These are phyloP conservation scores for Coleophoma cylindrospora DNA, from an alignment of 2,329 filamentous ascomycete species.

Conservation along the genomic window DNA sequence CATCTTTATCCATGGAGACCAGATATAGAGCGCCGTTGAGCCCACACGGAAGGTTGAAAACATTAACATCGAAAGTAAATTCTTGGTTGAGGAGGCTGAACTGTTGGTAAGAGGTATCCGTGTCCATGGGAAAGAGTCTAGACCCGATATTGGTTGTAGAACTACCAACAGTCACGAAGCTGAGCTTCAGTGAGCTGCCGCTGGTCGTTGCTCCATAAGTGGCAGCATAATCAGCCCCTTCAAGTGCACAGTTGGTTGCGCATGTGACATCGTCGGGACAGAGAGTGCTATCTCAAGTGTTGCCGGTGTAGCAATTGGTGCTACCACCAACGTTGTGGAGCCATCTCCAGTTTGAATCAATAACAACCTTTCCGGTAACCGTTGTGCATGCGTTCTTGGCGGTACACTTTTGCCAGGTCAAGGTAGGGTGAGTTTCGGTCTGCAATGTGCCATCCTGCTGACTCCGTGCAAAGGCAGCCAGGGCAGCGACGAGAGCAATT, in stretches of 20 bases:
- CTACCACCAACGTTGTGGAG: slow-evolving; percentile 34
- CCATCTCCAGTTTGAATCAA: slow-evolving; percentile 57
- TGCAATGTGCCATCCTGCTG: slow-evolving; percentile 42
- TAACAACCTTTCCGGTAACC: slow-evolving; percentile 40
- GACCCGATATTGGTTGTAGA: slow-evolving; percentile 44
- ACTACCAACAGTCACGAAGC: slow-evolving; percentile 48
- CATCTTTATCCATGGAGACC: slow-evolving; percentile 56
- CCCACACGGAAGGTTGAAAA: slow-evolving; percentile 63
- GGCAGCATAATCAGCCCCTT: slow-evolving; percentile 45
- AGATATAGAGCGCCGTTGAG: slow-evolving; percentile 70
- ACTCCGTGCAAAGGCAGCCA: slow-evolving; percentile 34
- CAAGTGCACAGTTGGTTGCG: slow-evolving; percentile 44
- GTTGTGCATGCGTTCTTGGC: slow-evolving; percentile 39
- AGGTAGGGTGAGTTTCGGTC: slow-evolving; percentile 43
- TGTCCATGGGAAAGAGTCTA: slow-evolving; percentile 60
- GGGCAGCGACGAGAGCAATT: slow-evolving; percentile 30
- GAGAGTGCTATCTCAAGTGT: slow-evolving; percentile 35
- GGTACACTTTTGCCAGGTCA: slow-evolving; percentile 48
- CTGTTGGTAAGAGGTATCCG: slow-evolving; percentile 57
- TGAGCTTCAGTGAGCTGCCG: slow-evolving; percentile 46
- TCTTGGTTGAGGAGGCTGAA: slow-evolving; percentile 63
- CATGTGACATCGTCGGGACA: slow-evolving; percentile 38
- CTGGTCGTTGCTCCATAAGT: slow-evolving; percentile 51
- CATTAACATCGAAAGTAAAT: slow-evolving; percentile 69
- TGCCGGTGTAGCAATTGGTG: slow-evolving; percentile 34